phyloP scores from a whole-genome alignment of 2,329 filamentous ascomycete species.

The Penicillium occitanis region DNA sequence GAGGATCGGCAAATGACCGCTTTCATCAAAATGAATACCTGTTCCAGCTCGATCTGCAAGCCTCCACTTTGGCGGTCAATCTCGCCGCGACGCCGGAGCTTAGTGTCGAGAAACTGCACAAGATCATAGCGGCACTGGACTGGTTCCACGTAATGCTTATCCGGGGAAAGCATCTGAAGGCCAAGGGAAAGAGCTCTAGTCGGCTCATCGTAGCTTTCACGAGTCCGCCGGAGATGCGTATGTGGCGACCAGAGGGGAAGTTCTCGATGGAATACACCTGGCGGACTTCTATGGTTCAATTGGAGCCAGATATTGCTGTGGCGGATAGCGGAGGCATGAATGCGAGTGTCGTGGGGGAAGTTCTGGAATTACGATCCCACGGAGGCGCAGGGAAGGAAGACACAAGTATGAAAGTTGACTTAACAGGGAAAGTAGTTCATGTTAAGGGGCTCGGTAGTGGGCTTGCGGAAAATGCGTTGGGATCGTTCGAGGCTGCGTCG shows the following conservation, averaged over 20 bases:
- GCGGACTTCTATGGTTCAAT: constrained; percentile 6
- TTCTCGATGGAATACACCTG: background rate
- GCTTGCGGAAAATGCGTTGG: background rate
- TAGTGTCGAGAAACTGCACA: background rate
- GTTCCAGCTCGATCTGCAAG: background rate
- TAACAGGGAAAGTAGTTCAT: background rate
- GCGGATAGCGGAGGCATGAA: constrained; percentile 5
- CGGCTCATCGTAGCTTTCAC: constrained; percentile 1
- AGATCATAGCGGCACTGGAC: background rate
- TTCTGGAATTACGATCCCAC: constrained; percentile 4
- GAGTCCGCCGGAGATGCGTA: background rate
- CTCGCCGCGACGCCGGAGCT: background rate
- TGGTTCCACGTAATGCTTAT: constrained; percentile 9
- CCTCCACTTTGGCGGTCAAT: background rate
- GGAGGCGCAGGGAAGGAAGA: background rate
- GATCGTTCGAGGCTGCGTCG: background rate
- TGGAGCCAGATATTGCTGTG: constrained; percentile 6
- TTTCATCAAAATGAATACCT: background rate
- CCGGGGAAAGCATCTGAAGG: background rate
- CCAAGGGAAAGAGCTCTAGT: constrained; percentile 6
- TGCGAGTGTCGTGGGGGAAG: constrained; percentile 7
- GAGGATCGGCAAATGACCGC: background rate
- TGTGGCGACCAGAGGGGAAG: background rate
- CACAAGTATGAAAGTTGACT: background rate
- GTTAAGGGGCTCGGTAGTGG: background rate